Evolutionary conservation across 1,139 yeast genomes (phyloP).

Genomic region (Geotrichum aggregatum): DNA sequence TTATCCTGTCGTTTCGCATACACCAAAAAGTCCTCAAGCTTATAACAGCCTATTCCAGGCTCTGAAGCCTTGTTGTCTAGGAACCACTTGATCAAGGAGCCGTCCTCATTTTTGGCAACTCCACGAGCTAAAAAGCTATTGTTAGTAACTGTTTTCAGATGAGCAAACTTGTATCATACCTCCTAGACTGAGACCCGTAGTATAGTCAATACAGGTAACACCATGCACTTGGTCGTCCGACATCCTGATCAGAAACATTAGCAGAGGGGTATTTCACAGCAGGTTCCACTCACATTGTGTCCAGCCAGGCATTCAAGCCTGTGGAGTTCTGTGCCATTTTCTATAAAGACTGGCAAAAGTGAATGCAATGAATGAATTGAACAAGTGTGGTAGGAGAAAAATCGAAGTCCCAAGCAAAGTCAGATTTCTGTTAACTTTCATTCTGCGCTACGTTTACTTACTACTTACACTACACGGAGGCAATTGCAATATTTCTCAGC

Average conservation of each 20-base stretch:
- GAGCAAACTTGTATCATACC: constrained; percentile 16
- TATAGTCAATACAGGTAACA: constrained; percentile 28
- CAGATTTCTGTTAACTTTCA: neutral
- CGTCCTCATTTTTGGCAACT: constrained; percentile 31
- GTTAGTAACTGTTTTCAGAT: neutral
- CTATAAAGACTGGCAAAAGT: neutral
- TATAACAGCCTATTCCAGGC: constrained; percentile 10
- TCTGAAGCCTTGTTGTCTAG: constrained; percentile 14
- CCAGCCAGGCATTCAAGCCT: constrained; percentile 29
- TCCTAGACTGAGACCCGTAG: constrained; percentile 33
- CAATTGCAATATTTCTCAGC: no score
- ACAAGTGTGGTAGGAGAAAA: neutral
- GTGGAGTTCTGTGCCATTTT: constrained; percentile 6
- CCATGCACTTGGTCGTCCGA: constrained; percentile 30
- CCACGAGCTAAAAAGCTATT: constrained; percentile 26
- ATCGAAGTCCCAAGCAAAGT: neutral
- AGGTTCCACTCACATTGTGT: constrained; percentile 25
- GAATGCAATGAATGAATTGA: neutral
- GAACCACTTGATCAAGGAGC: constrained; percentile 27
- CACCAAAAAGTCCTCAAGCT: constrained; percentile 5
- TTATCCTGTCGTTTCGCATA: constrained; percentile 12
- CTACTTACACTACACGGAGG: neutral
- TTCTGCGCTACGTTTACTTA: neutral
- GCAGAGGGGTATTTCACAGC: neutral
- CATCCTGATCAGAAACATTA: constrained; percentile 19